phyloP scores from a whole-genome alignment of 495 filamentous ascomycete species.

The Cercophora scortea region DNA sequence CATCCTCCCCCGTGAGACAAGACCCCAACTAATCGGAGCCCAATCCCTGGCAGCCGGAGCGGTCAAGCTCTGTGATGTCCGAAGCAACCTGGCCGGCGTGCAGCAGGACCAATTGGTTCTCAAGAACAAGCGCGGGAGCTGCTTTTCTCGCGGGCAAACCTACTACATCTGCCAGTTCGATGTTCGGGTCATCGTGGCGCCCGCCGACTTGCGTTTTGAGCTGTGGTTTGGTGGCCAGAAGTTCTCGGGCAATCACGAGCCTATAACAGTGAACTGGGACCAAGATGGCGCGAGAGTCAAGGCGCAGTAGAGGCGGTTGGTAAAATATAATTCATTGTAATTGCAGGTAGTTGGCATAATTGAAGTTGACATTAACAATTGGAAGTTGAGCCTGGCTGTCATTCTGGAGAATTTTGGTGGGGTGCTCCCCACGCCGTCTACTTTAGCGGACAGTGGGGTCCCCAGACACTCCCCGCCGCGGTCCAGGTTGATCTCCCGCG shows the following conservation, averaged over 20 bases:
- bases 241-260: conserved; percentile 40
- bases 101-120: conserved; percentile 24
- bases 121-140: conserved; percentile 23
- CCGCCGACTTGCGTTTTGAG: conserved; percentile 50
- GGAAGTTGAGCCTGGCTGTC: no score
- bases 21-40: neutral
- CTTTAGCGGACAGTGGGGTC: no score
- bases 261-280: conserved; percentile 44
- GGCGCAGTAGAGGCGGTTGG: neutral
- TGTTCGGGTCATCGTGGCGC: conserved; percentile 43
- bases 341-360: no score
- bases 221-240: conserved; percentile 42
- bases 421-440: no score
- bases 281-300: conserved; percentile 9
- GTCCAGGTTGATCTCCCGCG: no score
- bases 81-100: conserved; percentile 25
- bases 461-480: no score
- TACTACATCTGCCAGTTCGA: conserved; percentile 45
- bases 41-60: conserved; percentile 22
- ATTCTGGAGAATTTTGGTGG: no score
- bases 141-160: conserved; percentile 30
- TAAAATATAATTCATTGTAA: no score
- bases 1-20: neutral
- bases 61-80: conserved; percentile 31
- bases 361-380: no score